A percentile compares a stretch with the other conserved stretches of the same genome.
phyloP scores from a whole-genome alignment of 257 asterid species.

The Misopates orontium region DNA sequence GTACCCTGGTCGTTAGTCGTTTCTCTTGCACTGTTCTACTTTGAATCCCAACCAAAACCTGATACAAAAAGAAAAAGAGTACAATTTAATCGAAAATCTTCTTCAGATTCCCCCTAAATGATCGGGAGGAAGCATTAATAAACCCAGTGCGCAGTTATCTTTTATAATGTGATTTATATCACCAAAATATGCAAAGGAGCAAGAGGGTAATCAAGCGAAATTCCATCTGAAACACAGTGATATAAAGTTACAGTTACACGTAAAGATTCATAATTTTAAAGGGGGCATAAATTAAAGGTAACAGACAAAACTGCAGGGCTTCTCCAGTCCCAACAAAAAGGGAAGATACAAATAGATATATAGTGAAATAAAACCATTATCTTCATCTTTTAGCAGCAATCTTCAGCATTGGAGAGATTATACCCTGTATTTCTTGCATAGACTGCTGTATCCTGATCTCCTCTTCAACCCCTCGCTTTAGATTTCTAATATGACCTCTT shows the following conservation, averaged over 20 bases:
- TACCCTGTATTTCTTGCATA: constrained; percentile 81
- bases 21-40: no score
- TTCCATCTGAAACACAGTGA: not conserved
- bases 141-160: not conserved
- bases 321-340: constrained; percentile 20
- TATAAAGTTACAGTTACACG: constrained; percentile 16
- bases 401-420: constrained; percentile 72
- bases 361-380: not conserved
- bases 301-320: constrained; percentile 1
- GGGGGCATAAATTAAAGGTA: constrained; percentile 9
- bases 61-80: no score
- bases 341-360: not conserved
- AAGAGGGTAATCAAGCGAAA: not conserved
- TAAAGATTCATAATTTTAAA: constrained; percentile 8
- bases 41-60: no score
- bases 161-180: not conserved
- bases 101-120: no score
- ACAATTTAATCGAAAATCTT: no score
- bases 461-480: constrained; percentile 81
- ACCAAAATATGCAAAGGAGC: not conserved
- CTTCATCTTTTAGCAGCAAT: constrained; percentile 71
- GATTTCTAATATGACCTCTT: constrained; percentile 57
- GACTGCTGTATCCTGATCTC: constrained; percentile 76
- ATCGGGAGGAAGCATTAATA: no score
- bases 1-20: no score